Conservation (phyloP, 495 filamentous ascomycete species). For the Diplogelasinospora grovesii region DNA sequence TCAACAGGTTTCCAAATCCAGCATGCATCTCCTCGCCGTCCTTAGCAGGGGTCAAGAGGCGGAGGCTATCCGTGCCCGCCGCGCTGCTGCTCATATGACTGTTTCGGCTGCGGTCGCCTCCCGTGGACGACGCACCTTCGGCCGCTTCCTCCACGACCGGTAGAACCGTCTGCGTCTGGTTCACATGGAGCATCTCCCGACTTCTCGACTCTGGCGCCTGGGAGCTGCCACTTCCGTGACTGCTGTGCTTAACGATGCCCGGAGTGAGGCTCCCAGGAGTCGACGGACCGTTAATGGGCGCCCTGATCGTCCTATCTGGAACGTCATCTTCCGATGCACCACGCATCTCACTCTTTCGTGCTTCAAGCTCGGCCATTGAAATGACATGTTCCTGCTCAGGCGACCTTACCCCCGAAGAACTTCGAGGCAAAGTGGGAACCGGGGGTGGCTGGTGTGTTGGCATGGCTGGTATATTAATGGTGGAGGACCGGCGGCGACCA, state of each 20-base stretch:
- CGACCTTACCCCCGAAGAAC: conserved; percentile 38
- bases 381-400: conserved; percentile 29
- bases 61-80: conserved; percentile 27
- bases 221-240: too few relatives aligned
- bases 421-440: conserved; percentile 37
- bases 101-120: conserved; percentile 42
- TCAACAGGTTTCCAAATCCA: conserved; percentile 35
- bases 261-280: conserved; percentile 39
- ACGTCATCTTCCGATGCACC: conserved; percentile 44
- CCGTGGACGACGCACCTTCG: conserved; percentile 69
- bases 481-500: conserved; percentile 17
- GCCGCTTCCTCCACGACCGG: conserved; percentile 89
- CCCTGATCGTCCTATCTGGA: conserved; percentile 41
- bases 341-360: conserved; percentile 25
- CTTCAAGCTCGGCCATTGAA: conserved; percentile 28
- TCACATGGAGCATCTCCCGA: conserved; percentile 37
- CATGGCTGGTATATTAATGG: conserved; percentile 29
- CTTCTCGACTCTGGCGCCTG: conserved; percentile 40
- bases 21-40: conserved; percentile 33
- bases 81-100: conserved; percentile 34
- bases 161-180: conserved; percentile 61
- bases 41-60: conserved; percentile 34
- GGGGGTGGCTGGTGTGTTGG: conserved; percentile 39
- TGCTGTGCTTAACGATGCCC: conserved; percentile 43
- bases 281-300: conserved; percentile 39